These are phyloP conservation scores for Zygosaccharomyces kombuchaensis DNA, from an alignment of 805 yeast genomes.

Conservation along the genomic window DNA sequence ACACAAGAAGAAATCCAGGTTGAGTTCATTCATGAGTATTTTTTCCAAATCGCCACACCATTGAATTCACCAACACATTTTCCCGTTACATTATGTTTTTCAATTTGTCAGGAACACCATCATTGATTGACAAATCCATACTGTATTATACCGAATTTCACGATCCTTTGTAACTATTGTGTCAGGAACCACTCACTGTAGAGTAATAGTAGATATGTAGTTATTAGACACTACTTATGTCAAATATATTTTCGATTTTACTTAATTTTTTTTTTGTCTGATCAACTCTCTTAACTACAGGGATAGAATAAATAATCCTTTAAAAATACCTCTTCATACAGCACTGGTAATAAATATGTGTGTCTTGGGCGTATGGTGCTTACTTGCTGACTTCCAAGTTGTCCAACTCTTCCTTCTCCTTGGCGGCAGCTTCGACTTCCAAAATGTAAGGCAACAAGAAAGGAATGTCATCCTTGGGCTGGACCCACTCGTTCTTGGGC, in stretches of 20 bases:
- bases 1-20: conserved; percentile 21
- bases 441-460: conserved; percentile 84
- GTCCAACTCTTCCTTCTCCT: conserved; percentile 86
- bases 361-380: background rate
- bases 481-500: conserved; percentile 73
- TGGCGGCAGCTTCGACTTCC: conserved; percentile 90
- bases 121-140: background rate
- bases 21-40: conserved; percentile 17
- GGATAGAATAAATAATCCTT: conserved; percentile 4
- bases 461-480: conserved; percentile 74
- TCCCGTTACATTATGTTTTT: background rate
- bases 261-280: background rate
- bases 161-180: conserved; percentile 1
- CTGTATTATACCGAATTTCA: conserved; percentile 2
- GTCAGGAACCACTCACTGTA: background rate
- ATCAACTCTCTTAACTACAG: background rate
- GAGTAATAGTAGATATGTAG: background rate
- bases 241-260: background rate
- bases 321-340: background rate
- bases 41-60: conserved; percentile 12
- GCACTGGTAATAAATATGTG: conserved; percentile 2
- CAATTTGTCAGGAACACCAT: background rate
- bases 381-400: conserved; percentile 47
- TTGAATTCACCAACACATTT: background rate
- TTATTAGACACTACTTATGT: background rate